Conservation (phyloP, 2,329 filamentous ascomycete genomes). For the Penicillium sp. region DNA sequence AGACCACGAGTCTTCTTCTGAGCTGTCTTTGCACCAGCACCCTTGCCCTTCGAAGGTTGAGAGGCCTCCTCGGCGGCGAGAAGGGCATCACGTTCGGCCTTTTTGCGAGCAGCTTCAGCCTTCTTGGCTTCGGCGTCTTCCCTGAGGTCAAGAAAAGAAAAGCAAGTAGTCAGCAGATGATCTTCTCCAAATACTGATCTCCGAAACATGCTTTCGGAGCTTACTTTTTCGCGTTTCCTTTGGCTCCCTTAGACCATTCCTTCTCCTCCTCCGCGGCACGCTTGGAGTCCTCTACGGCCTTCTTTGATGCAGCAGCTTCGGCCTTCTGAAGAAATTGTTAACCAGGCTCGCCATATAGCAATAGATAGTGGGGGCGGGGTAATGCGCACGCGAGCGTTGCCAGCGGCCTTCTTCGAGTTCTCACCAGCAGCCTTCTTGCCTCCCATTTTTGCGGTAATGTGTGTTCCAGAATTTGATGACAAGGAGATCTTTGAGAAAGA, state of each 20-base stretch:
- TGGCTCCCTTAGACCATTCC: conserved; percentile 80
- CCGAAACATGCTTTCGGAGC: not conserved
- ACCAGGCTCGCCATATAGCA: conserved; percentile 8
- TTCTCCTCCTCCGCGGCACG: conserved; percentile 62
- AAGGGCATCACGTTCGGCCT: conserved; percentile 82
- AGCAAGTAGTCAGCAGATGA: not conserved
- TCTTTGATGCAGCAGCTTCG: conserved; percentile 74
- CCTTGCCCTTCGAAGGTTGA: conserved; percentile 56
- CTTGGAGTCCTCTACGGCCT: conserved; percentile 63
- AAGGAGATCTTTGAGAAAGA: too few relatives aligned
- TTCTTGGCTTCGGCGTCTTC: conserved; percentile 80
- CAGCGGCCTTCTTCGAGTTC: conserved; percentile 81
- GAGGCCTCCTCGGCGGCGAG: conserved; percentile 75
- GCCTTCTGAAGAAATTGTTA: conserved; percentile 61
- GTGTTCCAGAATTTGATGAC: not conserved
- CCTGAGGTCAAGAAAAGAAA: conserved; percentile 43
- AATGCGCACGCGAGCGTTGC: conserved; percentile 59
- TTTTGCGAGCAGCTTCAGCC: conserved; percentile 75
- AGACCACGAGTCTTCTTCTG: conserved; percentile 59
- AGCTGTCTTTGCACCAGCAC: conserved; percentile 46
- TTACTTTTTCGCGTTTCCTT: conserved; percentile 81
- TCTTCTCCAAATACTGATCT: not conserved
- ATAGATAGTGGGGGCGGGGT: conserved; percentile 24
- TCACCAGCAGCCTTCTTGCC: conserved; percentile 64
- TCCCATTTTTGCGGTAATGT: conserved; percentile 51